Percentiles rank a stretch among this genome's conserved stretches.
Evolutionary conservation across 129 eudicot genomes (phyloP).

Genomic region (Artemisia annua): DNA sequence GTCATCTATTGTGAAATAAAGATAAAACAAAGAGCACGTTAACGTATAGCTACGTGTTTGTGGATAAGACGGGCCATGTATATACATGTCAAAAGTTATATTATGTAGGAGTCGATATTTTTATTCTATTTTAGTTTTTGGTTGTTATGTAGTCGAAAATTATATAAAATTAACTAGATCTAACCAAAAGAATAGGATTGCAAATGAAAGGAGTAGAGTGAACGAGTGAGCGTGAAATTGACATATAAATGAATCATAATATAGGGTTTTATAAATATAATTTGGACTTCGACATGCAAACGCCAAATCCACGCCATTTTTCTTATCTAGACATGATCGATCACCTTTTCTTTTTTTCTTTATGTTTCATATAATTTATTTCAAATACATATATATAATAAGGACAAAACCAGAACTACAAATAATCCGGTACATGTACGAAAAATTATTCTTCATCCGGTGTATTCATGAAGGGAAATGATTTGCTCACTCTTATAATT

Average conservation of each 20-base stretch:
- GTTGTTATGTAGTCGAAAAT: not conserved
- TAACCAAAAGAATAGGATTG: conserved; percentile 12
- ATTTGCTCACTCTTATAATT: too few species aligned
- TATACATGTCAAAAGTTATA: not conserved
- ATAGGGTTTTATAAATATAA: not conserved
- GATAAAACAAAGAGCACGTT: too few species aligned
- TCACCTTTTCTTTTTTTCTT: not conserved
- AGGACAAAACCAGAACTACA: not conserved
- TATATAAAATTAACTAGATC: not conserved
- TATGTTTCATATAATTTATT: not conserved
- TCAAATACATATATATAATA: not conserved
- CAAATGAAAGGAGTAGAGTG: conserved; percentile 27
- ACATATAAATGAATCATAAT: not conserved
- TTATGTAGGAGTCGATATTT: not conserved
- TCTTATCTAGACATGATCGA: conserved; percentile 14
- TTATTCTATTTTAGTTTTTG: not conserved
- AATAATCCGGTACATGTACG: too few species aligned
- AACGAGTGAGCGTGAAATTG: conserved; percentile 12
- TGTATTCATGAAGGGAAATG: too few species aligned
- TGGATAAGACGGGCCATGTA: not conserved
- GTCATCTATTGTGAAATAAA: too few species aligned
- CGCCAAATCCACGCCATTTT: conserved; percentile 23
- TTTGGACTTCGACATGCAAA: conserved; percentile 30
- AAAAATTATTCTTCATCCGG: too few species aligned
- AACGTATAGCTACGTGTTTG: too few species aligned